These are phyloP conservation scores for Neonectria hederae DNA, from an alignment of 2,329 filamentous ascomycete species.

Conservation along the genomic window DNA sequence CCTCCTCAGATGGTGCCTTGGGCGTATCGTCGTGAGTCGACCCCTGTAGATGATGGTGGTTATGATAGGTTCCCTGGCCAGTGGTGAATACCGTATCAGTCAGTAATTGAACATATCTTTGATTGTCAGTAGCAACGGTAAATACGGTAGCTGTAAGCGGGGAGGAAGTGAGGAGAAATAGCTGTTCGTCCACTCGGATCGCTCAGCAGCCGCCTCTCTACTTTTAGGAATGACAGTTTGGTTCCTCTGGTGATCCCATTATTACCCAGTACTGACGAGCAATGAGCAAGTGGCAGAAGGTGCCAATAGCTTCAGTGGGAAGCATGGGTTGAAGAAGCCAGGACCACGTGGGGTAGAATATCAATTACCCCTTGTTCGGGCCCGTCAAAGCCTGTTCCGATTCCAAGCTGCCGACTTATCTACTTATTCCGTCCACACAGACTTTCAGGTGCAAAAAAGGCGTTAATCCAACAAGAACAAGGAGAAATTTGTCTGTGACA, in stretches of 20 bases:
- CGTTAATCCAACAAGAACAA: not conserved
- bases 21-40: slow-evolving; percentile 29
- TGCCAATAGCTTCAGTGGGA: slow-evolving; percentile 5
- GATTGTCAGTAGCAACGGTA: not conserved
- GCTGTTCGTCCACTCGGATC: not conserved
- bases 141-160: not conserved
- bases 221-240: not conserved
- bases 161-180: not conserved
- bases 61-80: slow-evolving; percentile 31
- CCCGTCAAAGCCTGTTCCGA: slow-evolving; percentile 1
- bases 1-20: slow-evolving; percentile 18
- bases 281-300: not conserved
- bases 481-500: not conserved
- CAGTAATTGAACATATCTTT: not conserved
- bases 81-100: slow-evolving; percentile 8
- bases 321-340: slow-evolving; percentile 14
- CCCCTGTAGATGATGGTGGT: slow-evolving; percentile 33
- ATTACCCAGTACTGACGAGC: not conserved
- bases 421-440: slow-evolving; percentile 3
- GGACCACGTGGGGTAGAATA: slow-evolving; percentile 19
- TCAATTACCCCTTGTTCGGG: slow-evolving; percentile 12
- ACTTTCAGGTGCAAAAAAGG: slow-evolving; percentile 1
- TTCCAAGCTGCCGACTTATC: not conserved
- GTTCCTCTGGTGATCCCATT: not conserved
- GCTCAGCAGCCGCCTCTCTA: not conserved